Percentiles rank a stretch among this genome's conserved stretches.
Evolutionary conservation across 768 basidiomycete genomes (phyloP).

Genomic region (Terana coerulea): DNA sequence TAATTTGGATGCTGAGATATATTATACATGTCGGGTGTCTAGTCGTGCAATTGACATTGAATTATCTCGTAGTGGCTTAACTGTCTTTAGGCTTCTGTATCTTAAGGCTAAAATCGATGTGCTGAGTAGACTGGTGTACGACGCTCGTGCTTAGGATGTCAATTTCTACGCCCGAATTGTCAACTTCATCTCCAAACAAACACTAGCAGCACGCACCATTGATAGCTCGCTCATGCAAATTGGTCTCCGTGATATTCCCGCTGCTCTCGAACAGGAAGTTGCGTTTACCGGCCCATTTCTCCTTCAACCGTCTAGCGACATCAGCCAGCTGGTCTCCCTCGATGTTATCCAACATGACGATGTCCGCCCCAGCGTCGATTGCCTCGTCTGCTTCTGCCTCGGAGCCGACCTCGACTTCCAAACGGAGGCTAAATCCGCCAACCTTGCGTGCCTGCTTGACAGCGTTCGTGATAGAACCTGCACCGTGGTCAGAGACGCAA

Average conservation of each 20-base stretch:
- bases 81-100: conserved; percentile 62
- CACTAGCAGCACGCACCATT: conserved; percentile 54
- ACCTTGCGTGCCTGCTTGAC: conserved; percentile 82
- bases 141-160: conserved; percentile 92
- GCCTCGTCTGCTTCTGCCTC: conserved; percentile 94
- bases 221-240: conserved; percentile 75
- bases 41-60: background rate
- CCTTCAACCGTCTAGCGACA: conserved; percentile 68
- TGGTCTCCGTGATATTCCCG: conserved; percentile 89
- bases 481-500: background rate
- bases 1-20: background rate
- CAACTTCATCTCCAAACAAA: background rate
- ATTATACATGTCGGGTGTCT: background rate
- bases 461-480: conserved; percentile 88
- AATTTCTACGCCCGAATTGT: conserved; percentile 54
- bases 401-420: conserved; percentile 91
- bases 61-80: background rate
- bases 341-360: conserved; percentile 95
- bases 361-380: conserved; percentile 92
- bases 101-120: conserved; percentile 97
- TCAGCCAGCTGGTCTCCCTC: conserved; percentile 67
- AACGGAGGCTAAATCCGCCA: conserved; percentile 85
- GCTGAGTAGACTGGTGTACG: conserved; percentile 88
- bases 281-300: conserved; percentile 74
- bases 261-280: conserved; percentile 92